Base-by-base conservation (phyloP, 2,329 filamentous ascomycete genomes). In the Nemania diffusa region DNA sequence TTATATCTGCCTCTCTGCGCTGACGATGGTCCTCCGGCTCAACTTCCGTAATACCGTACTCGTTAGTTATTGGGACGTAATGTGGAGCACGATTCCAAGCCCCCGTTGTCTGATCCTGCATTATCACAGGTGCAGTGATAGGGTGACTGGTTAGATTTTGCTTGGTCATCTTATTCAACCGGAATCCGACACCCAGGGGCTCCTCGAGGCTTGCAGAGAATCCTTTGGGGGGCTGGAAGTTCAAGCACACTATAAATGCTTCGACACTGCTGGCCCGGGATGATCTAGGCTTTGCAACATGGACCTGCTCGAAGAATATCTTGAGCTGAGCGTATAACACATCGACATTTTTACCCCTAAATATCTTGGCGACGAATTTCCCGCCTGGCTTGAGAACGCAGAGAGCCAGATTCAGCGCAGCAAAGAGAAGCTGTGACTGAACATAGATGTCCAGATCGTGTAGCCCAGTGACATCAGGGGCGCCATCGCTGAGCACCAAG, bases 401-500 rank as follows among this genome's bases (percentile, higher is more conserved):
- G 13, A 97, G 88, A 0, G 96, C 94, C 2, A 99, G 88, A 78
- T 97, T 97, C 22, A 99, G 87, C 0, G 96, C 96, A 0, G 95
- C 93, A 79, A 97, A 97, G 57, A 99, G 90, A 8, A 99, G 87
- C 80, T 98, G 96, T 8, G 92, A 94, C 81, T 99, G 96, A 20
- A 99, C 92, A 80, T 99, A 99, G 73, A 98, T 98, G 80, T 99
- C 96, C 40, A 99, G 88, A 78, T 99, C 96, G 79, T 99, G 96
- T 0, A 99, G 86, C 22, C 96, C 96, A 0, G 96, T 99, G 13
- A 99, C 96, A 75, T 99, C 96, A 0, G 96, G 96, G 0, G 96
- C 96, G 60, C 96, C 96, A 75, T 99, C 96, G 65, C 93, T 97
- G 69, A 99, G 88, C 26, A 99, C 95, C 1, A 99, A 87, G 77